phyloP scores from a whole-genome alignment of 1,284 basidiomycete genomes.

The Trichosporon coremiiforme region DNA sequence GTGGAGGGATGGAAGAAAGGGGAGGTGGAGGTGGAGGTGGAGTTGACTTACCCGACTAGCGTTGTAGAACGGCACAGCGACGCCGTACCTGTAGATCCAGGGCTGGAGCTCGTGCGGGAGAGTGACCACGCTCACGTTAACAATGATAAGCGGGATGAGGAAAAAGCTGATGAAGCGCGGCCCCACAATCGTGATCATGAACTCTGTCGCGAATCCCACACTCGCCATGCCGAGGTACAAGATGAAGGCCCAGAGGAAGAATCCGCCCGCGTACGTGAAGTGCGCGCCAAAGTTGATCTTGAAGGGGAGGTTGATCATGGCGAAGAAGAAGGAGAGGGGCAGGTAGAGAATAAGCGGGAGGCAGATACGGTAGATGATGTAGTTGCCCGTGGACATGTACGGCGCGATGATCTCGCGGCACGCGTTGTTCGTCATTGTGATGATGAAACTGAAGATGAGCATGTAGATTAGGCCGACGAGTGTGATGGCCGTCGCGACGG shows the following conservation, averaged over 20 bases:
- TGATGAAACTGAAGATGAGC: conserved; percentile 59
- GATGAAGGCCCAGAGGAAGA: conserved; percentile 75
- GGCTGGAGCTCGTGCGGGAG: conserved; percentile 71
- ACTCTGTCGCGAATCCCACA: conserved; percentile 64
- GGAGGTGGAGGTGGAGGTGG: too few species aligned
- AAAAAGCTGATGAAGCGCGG: conserved; percentile 53
- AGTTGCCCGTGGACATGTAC: conserved; percentile 61
- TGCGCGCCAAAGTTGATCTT: conserved; percentile 59
- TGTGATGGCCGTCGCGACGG: conserved; percentile 70
- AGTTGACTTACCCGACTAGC: conserved; percentile 56
- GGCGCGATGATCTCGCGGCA: conserved; percentile 57
- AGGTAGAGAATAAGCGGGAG: conserved; percentile 65
- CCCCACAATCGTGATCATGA: conserved; percentile 52
- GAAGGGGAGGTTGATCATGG: conserved; percentile 67
- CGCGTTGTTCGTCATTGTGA: conserved; percentile 58
- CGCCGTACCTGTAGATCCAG: conserved; percentile 61
- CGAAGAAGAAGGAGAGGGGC: conserved; percentile 66
- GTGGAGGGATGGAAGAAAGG: too few species aligned
- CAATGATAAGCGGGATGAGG: conserved; percentile 62
- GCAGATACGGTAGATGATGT: conserved; percentile 63
- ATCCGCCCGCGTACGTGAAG: conserved; percentile 61
- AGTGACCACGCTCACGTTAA: conserved; percentile 66
- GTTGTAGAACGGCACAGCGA: conserved; percentile 73
- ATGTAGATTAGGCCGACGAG: conserved; percentile 71
- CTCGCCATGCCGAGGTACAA: conserved; percentile 60